A percentile compares a stretch with the other conserved stretches of the same genome.
Conservation (phyloP, 768 basidiomycete genomes). For the Jaapia argillacea region DNA sequence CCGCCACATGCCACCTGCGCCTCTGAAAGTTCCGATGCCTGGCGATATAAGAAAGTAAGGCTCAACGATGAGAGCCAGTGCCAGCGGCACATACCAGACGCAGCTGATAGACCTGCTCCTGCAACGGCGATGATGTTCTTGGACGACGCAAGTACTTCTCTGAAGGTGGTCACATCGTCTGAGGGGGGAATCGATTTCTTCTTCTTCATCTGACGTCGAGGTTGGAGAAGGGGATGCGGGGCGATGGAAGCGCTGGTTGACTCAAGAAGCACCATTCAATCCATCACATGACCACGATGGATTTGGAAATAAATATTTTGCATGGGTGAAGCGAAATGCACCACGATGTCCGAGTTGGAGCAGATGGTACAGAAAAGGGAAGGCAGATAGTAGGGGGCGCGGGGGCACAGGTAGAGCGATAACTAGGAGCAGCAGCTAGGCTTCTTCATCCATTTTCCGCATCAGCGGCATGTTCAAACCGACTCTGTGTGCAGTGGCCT, state of each 20-base stretch:
- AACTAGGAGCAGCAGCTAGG: background rate
- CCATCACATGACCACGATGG: background rate
- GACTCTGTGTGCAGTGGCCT: conserved; percentile 79
- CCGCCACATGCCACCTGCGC: conserved; percentile 40
- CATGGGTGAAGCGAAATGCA: no score
- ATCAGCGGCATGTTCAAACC: conserved; percentile 74
- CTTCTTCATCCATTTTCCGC: conserved; percentile 17
- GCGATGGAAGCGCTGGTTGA: no score
- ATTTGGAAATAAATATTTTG: no score
- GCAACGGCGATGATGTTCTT: conserved; percentile 32
- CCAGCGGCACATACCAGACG: conserved; percentile 33
- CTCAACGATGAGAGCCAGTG: conserved; percentile 1
- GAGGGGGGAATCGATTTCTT: no score
- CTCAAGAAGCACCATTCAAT: background rate
- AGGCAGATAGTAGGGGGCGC: background rate
- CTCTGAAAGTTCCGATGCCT: conserved; percentile 32
- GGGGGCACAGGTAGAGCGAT: background rate
- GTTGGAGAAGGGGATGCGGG: no score
- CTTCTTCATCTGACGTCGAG: no score
- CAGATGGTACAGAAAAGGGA: no score
- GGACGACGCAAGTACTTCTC: conserved; percentile 9
- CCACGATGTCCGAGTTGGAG: no score
- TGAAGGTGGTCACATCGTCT: conserved; percentile 13
- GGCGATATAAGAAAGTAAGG: conserved; percentile 16
- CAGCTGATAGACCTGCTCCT: conserved; percentile 58